A percentile compares a stretch with the other conserved stretches of the same genome.
phyloP scores from a whole-genome alignment of 108 stramenopile genomes.

The Seminavis robusta region DNA sequence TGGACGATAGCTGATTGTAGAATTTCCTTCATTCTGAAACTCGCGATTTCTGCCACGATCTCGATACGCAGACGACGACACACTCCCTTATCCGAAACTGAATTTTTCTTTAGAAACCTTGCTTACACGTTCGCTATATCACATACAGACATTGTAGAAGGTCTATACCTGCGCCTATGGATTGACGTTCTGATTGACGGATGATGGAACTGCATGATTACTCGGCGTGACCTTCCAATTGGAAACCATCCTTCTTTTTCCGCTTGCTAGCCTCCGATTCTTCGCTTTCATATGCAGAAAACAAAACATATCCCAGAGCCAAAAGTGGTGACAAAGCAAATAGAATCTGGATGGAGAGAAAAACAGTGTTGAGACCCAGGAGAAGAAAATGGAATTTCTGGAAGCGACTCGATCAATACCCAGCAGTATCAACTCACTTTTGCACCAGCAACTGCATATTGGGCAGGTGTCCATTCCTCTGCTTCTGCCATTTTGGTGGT shows the following conservation, averaged over 20 bases:
- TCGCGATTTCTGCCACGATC: too few relatives aligned
- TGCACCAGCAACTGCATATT: slow-evolving; percentile 63
- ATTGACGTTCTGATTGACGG: too few relatives aligned
- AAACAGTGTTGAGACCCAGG: neutral
- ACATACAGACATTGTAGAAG: too few relatives aligned
- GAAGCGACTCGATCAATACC: neutral
- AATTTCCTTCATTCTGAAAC: too few relatives aligned
- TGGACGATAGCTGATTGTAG: too few relatives aligned
- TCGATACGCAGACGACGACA: too few relatives aligned
- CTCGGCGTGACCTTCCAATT: slow-evolving; percentile 86
- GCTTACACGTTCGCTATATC: too few relatives aligned
- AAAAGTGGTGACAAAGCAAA: slow-evolving; percentile 83
- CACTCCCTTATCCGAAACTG: too few relatives aligned
- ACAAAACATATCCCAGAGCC: slow-evolving; percentile 69
- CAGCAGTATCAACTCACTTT: slow-evolving; percentile 51
- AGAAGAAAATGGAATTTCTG: neutral
- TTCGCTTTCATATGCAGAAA: slow-evolving; percentile 80
- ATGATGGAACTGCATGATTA: too few relatives aligned
- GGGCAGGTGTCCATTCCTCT: slow-evolving; percentile 56
- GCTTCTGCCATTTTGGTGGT: slow-evolving; percentile 55
- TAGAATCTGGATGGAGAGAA: slow-evolving; percentile 47
- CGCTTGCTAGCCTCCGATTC: slow-evolving; percentile 66
- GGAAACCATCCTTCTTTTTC: slow-evolving; percentile 77
- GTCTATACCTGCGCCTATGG: too few relatives aligned
- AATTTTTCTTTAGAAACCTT: too few relatives aligned